A percentile compares a stretch with the other conserved stretches of the same genome.
Evolutionary conservation across 179 eudicot genomes (phyloP).

Genomic region (Heliamphora pulchella): DNA sequence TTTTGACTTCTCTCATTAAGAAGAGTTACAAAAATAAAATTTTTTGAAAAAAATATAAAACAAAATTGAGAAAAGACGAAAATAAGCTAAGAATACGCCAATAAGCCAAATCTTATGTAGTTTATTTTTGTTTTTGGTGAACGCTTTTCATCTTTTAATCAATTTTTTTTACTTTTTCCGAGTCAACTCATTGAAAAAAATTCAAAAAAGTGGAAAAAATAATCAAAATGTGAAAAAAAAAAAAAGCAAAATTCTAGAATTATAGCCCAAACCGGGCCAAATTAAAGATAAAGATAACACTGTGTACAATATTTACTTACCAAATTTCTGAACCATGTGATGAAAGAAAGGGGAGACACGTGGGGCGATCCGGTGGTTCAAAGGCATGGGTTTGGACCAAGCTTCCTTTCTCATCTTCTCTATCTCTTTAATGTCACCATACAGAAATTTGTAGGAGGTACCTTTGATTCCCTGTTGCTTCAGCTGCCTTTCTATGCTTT

Average conservation of each 20-base stretch:
- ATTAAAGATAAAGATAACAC: too few relatives aligned
- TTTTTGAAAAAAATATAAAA: too few relatives aligned
- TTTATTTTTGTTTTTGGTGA: too few relatives aligned
- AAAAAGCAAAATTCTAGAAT: not conserved
- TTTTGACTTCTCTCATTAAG: too few relatives aligned
- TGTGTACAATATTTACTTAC: not conserved
- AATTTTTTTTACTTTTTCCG: too few relatives aligned
- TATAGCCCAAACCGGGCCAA: not conserved
- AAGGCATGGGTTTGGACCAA: conserved; percentile 16
- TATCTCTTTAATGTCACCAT: conserved; percentile 16
- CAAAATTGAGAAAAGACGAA: too few relatives aligned
- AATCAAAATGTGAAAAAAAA: not conserved
- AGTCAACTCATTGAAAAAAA: too few relatives aligned
- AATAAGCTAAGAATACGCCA: too few relatives aligned
- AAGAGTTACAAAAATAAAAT: too few relatives aligned
- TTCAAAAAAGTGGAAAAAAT: too few relatives aligned
- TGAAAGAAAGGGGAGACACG: conserved; percentile 18
- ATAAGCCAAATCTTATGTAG: too few relatives aligned
- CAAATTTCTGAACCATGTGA: conserved; percentile 14
- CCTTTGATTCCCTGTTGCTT: conserved; percentile 17
- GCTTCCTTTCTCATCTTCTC: conserved; percentile 13
- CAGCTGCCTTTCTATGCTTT: conserved; percentile 12
- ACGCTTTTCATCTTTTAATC: too few relatives aligned
- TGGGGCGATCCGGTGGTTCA: conserved; percentile 14
- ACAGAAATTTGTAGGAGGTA: conserved; percentile 17